phyloP scores from a whole-genome alignment of 2,329 filamentous ascomycete genomes.

The Torrubiella hemipterigena region DNA sequence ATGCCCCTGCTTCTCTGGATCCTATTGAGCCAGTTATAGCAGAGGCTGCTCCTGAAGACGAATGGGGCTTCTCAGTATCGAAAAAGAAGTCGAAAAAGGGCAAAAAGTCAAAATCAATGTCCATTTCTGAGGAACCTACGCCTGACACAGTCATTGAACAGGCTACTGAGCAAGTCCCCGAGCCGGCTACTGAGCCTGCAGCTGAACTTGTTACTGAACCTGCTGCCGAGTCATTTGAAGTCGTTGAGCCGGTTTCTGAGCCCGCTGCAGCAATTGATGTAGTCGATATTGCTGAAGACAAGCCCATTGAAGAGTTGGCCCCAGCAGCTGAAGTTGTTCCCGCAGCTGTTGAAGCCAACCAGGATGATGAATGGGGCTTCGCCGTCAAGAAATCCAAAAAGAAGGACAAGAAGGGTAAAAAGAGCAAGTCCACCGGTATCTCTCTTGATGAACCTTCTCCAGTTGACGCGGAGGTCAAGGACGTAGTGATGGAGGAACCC shows the following conservation, averaged over 20 bases:
- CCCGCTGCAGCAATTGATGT: background rate
- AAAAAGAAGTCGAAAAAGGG: constrained; percentile 25
- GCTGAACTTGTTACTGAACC: background rate
- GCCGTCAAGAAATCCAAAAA: constrained; percentile 13
- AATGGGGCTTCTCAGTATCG: constrained; percentile 3
- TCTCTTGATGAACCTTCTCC: constrained; percentile 1
- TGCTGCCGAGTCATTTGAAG: background rate
- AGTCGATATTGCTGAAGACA: background rate
- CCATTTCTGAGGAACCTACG: constrained; percentile 4
- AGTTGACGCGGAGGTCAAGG: background rate
- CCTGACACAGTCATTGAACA: background rate
- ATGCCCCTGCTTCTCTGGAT: too few species aligned
- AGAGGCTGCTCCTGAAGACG: constrained; percentile 4
- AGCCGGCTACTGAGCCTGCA: background rate
- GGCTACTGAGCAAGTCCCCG: background rate
- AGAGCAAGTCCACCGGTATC: constrained; percentile 7
- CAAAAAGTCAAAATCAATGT: constrained; percentile 15
- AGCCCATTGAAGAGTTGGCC: background rate
- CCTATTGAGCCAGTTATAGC: background rate
- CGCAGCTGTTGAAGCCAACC: constrained; percentile 13
- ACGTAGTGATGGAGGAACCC: background rate
- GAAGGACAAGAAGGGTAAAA: constrained; percentile 25
- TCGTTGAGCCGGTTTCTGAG: background rate
- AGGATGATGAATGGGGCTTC: constrained; percentile 7
- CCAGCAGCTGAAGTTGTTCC: background rate